Evolutionary conservation across 257 asterid genomes (phyloP), one percentile per base, ranked within the genome.

Genomic region (Plantago ovata): DNA sequence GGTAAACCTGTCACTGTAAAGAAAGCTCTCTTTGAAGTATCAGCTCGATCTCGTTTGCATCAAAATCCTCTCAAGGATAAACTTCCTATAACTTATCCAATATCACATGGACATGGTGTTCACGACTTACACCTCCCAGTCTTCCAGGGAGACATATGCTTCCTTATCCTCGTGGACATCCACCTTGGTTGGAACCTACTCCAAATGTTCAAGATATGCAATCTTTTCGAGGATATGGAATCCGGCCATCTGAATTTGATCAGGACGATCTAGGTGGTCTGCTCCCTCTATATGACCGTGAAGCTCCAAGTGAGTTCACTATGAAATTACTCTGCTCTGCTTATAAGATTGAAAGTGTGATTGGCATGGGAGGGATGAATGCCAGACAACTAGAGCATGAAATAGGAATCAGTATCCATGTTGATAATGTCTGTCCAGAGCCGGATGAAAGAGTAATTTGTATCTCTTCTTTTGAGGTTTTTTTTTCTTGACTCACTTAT

Each of bases 321-420:
- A 60, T 88, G 62, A 85, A 89, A 73, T 75, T 89, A 72, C 65
- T 89, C 57, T 89, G 95, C 72, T 70, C 86, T 15, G 74, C 85
- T 55, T 84, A 77, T 53, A 88, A 72, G 75, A 81, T 88, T 72
- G 95, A 94, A 42, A 79, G 89, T 53, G 94, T 89, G 58, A 89
- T 83, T 68, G 96, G 96, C 58, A 89, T 80, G 75, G 91, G 95
- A 63, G 96, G 95, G 69, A 38, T 60, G 64, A 78, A 79, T 75
- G 84, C 83, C 66, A 83, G 68, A 74, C 83, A 78, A 66, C 56
- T 89, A 48, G 79, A 89, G 78, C 78, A 75, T 65, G 94, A 83
- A 56, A 85, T 91, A 10, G 94, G 91, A 80, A 82, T 87, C 45
- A 75, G 78, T 49, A 80, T 85, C 56, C 79, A 72, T 68, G 89